phyloP scores from a whole-genome alignment of 495 filamentous ascomycete genomes.

The Hyaloscypha variabilis region DNA sequence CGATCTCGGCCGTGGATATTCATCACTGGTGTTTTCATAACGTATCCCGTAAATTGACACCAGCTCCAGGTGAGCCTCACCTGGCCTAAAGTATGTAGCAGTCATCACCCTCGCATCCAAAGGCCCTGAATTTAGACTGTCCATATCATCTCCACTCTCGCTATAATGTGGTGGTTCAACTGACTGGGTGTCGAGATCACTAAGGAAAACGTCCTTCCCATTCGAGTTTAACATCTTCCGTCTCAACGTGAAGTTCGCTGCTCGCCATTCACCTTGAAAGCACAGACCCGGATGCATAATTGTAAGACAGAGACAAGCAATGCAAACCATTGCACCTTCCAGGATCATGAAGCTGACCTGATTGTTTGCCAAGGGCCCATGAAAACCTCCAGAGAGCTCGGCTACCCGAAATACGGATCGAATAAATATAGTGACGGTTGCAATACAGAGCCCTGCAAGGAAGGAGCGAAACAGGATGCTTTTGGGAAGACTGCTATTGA shows the following conservation, averaged over 20 bases:
- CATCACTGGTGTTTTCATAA: background rate
- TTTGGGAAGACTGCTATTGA: slow-evolving; percentile 20
- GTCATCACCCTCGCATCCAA: background rate
- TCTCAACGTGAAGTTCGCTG: slow-evolving; percentile 15
- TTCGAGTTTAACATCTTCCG: background rate
- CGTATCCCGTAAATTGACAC: background rate
- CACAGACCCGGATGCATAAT: slow-evolving; percentile 61
- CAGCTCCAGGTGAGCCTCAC: slow-evolving; percentile 1
- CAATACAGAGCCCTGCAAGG: slow-evolving; percentile 15
- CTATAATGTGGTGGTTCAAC: background rate
- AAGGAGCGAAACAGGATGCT: slow-evolving; percentile 10
- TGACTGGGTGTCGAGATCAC: background rate
- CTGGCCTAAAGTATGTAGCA: background rate
- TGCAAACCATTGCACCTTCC: slow-evolving; percentile 66
- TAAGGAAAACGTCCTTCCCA: background rate
- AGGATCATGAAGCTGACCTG: slow-evolving; percentile 61
- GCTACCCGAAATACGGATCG: slow-evolving; percentile 37
- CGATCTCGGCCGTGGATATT: background rate
- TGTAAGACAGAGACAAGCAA: slow-evolving; percentile 46
- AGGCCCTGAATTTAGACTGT: background rate
- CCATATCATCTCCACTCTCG: background rate
- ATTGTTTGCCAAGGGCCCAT: slow-evolving; percentile 34
- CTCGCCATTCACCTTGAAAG: slow-evolving; percentile 30
- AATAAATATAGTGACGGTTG: slow-evolving; percentile 37
- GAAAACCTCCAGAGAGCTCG: slow-evolving; percentile 39